phyloP scores from a whole-genome alignment of 2,329 filamentous ascomycete species.

The Xylaria sp. region DNA sequence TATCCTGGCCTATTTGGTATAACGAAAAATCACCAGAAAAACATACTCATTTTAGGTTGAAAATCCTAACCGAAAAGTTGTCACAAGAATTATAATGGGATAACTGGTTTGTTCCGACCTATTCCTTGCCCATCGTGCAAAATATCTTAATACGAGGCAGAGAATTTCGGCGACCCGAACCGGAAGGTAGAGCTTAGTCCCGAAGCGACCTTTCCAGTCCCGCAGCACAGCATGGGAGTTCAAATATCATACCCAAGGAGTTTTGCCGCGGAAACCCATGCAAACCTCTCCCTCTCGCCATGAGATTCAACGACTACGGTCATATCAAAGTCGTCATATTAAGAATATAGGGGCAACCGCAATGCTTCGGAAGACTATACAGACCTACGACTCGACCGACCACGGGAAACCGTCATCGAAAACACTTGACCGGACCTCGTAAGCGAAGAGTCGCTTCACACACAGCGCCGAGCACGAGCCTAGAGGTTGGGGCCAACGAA shows the following conservation, averaged over 20 bases:
- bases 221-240: slow-evolving; percentile 27
- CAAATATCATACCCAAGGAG: slow-evolving; percentile 26
- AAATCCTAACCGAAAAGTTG: slow-evolving; percentile 30
- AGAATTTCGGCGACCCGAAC: slow-evolving; percentile 32
- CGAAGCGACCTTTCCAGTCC: slow-evolving; percentile 27
- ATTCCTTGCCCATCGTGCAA: slow-evolving; percentile 33
- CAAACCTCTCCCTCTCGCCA: slow-evolving; percentile 28
- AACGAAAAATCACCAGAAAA: slow-evolving; percentile 33
- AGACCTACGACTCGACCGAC: too few species aligned
- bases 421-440: too few species aligned
- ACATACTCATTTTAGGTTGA: slow-evolving; percentile 24
- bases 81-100: slow-evolving; percentile 30
- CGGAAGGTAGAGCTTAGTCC: slow-evolving; percentile 27
- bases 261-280: slow-evolving; percentile 26
- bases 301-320: slow-evolving; percentile 27
- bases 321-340: too few species aligned
- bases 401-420: too few species aligned
- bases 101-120: slow-evolving; percentile 24
- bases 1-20: slow-evolving; percentile 31
- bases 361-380: too few species aligned
- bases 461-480: too few species aligned
- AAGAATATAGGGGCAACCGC: too few species aligned
- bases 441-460: too few species aligned
- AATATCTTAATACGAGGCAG: slow-evolving; percentile 31
- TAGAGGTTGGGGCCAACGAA: too few species aligned